Evolutionary conservation across 345 rosid genomes (phyloP).

Genomic region (Sonneratia alba): DNA sequence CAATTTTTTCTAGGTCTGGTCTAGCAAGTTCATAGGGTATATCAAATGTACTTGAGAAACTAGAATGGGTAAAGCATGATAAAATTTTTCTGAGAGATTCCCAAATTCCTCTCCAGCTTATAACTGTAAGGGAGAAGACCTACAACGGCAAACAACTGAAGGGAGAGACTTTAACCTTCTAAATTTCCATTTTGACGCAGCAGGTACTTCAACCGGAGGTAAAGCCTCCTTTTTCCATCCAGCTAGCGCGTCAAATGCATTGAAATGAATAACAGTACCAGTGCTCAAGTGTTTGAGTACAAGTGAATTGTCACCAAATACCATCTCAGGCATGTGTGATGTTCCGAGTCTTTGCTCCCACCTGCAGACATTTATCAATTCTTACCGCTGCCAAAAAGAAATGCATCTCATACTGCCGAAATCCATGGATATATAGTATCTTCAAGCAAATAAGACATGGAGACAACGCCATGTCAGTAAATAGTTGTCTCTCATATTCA

Average conservation of each 20-base stretch:
- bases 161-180: slow-evolving; percentile 43
- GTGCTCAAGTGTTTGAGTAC: slow-evolving; percentile 49
- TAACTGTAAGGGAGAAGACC: not conserved
- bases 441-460: not conserved
- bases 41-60: not conserved
- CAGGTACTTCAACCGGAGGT: slow-evolving; percentile 95
- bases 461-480: not conserved
- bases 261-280: slow-evolving; percentile 56
- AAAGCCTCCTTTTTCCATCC: slow-evolving; percentile 83
- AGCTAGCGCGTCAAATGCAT: slow-evolving; percentile 75
- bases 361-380: slow-evolving; percentile 21
- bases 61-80: not conserved
- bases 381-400: not conserved
- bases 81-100: not conserved
- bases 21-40: not conserved
- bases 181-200: slow-evolving; percentile 87
- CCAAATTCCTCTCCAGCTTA: not conserved
- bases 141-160: not conserved
- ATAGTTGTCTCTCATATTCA: not conserved
- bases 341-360: slow-evolving; percentile 80
- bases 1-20: not conserved
- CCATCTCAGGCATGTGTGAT: slow-evolving; percentile 84
- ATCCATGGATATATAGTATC: not conserved
- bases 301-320: slow-evolving; percentile 73
- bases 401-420: not conserved